phyloP scores from a whole-genome alignment of 352 stramenopile species.

The Globisporangium perplexum region DNA sequence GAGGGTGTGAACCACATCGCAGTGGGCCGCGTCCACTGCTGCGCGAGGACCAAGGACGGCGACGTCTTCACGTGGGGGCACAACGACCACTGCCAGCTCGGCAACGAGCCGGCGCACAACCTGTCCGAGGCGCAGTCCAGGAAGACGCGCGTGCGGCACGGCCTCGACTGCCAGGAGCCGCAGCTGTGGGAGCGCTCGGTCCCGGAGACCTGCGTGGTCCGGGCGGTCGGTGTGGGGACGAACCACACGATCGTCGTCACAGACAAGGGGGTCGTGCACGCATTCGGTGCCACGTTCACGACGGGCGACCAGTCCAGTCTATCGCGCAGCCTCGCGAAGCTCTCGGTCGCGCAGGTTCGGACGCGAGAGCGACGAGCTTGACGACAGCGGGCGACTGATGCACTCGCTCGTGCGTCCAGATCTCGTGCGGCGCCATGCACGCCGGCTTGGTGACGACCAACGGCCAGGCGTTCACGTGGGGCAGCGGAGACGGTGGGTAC shows the following conservation, averaged over 20 bases:
- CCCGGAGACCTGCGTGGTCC: constrained; percentile 45
- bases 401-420: constrained; percentile 19
- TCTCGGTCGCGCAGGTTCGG: constrained; percentile 53
- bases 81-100: constrained; percentile 78
- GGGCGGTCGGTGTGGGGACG: constrained; percentile 52
- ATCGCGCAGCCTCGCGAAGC: constrained; percentile 43
- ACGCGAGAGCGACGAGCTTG: neutral
- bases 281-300: constrained; percentile 65
- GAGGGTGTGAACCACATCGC: constrained; percentile 70
- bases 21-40: constrained; percentile 72
- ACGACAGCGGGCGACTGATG: neutral
- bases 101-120: constrained; percentile 56
- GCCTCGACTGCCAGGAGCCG: constrained; percentile 50
- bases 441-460: constrained; percentile 67
- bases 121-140: constrained; percentile 42
- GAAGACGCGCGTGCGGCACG: constrained; percentile 56
- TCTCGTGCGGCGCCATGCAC: constrained; percentile 76
- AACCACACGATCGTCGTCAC: constrained; percentile 71
- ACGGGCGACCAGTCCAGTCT: constrained; percentile 55
- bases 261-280: constrained; percentile 40
- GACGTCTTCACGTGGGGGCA: constrained; percentile 84
- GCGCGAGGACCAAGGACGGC: constrained; percentile 65
- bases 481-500: constrained; percentile 79
- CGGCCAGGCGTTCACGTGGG: constrained; percentile 76
- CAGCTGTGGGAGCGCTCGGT: constrained; percentile 67